phyloP scores from a whole-genome alignment of 192 early-diverging fungal genomes.

The Coemansia erecta region DNA sequence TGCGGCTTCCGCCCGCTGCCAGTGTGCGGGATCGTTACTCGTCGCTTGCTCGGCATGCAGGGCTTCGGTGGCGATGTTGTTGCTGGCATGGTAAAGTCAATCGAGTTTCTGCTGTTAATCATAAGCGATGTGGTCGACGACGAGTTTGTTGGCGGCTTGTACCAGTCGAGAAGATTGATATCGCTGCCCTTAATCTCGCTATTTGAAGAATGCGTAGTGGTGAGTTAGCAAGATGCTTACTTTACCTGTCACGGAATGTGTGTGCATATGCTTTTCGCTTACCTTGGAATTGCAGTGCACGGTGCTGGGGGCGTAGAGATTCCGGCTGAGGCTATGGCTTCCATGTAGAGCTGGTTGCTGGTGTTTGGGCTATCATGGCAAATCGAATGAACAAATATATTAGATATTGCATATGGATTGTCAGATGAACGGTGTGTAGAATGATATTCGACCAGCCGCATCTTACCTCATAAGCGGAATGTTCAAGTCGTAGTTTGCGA shows the following conservation, averaged over 20 bases:
- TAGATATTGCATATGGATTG: not conserved
- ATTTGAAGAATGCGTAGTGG: not conserved
- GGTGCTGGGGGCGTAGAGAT: not conserved
- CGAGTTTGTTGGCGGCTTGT: constrained; percentile 1
- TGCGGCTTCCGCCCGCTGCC: no score
- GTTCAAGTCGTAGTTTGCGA: constrained; percentile 6
- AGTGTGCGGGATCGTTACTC: constrained; percentile 36
- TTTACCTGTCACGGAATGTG: not conserved
- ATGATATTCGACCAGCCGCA: not conserved
- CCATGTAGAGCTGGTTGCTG: constrained; percentile 15
- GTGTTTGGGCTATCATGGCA: constrained; percentile 3
- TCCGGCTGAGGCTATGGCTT: constrained; percentile 4
- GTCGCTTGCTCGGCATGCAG: constrained; percentile 14
- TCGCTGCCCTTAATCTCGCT: constrained; percentile 4
- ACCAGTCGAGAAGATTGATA: constrained; percentile 4
- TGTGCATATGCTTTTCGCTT: not conserved
- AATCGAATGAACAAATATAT: not conserved
- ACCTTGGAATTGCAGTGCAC: not conserved
- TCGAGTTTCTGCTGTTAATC: not conserved
- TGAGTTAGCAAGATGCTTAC: not conserved
- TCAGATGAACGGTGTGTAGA: not conserved
- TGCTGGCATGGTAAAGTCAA: not conserved
- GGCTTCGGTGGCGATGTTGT: not conserved
- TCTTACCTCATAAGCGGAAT: constrained; percentile 12
- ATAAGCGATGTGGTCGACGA: not conserved